Evolutionary conservation across 352 stramenopile species (phyloP).

Genomic region (Globisporangium cederbergense): DNA sequence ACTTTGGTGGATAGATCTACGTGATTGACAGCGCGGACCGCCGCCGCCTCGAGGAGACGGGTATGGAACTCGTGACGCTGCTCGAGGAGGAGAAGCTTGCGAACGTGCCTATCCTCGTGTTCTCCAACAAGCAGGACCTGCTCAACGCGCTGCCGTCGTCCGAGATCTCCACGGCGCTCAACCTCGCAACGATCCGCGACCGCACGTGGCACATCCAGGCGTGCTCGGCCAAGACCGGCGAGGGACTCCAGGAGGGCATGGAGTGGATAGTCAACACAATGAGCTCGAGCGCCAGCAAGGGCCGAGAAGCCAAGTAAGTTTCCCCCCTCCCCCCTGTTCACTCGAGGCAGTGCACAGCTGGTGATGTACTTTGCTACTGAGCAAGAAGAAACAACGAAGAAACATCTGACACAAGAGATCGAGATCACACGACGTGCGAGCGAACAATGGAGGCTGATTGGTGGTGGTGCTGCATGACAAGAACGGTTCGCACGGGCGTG

Average conservation of each 20-base stretch:
- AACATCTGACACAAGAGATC: background rate
- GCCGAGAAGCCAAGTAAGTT: constrained; percentile 67
- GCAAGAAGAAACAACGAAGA: background rate
- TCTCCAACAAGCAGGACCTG: constrained; percentile 97
- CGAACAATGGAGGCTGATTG: background rate
- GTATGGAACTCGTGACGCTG: constrained; percentile 90
- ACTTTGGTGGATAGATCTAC: constrained; percentile 71
- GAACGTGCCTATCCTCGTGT: constrained; percentile 92
- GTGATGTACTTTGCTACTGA: background rate
- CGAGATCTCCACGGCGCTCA: constrained; percentile 90
- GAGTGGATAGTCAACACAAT: constrained; percentile 87
- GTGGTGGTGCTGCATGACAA: no score
- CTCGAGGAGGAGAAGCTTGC: constrained; percentile 94
- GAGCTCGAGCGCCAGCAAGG: constrained; percentile 37
- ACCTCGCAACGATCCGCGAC: constrained; percentile 87
- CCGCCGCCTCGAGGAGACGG: constrained; percentile 91
- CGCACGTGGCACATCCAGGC: constrained; percentile 90
- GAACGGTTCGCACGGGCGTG: no score
- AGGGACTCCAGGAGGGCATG: constrained; percentile 88
- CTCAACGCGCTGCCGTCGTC: constrained; percentile 88
- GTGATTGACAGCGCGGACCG: constrained; percentile 94
- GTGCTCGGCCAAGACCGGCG: constrained; percentile 87
- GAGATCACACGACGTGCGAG: background rate
- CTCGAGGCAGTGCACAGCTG: background rate
- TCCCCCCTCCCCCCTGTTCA: no score